phyloP scores from a whole-genome alignment of 1,139 yeast genomes.

The Taphrina wiesneri region DNA sequence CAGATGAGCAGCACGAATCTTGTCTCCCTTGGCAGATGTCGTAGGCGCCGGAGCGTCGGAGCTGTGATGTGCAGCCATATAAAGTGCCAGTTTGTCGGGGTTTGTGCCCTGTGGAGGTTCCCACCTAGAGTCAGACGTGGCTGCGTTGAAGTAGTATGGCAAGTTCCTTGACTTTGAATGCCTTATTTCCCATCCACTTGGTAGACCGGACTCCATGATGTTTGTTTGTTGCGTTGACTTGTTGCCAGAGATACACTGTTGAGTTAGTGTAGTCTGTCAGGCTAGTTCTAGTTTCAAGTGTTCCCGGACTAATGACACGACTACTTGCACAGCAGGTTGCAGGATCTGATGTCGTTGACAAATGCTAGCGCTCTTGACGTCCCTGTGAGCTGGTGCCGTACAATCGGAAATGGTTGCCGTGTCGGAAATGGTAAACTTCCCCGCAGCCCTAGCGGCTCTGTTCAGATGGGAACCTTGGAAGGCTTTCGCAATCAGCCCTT shows the following conservation, averaged over 20 bases:
- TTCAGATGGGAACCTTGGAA: not conserved
- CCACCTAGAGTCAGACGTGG: slow-evolving; percentile 68
- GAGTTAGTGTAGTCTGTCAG: no score
- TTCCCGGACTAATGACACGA: not conserved
- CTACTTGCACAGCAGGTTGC: no score
- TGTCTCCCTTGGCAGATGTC: slow-evolving; percentile 44
- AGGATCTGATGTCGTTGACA: no score
- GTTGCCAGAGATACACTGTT: not conserved
- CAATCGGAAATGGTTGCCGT: not conserved
- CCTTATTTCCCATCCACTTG: slow-evolving; percentile 79
- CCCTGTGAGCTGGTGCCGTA: no score
- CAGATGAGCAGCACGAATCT: slow-evolving; percentile 72
- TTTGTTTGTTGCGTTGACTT: not conserved
- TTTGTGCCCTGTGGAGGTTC: slow-evolving; percentile 88
- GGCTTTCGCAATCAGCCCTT: not conserved
- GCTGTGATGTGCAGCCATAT: slow-evolving; percentile 50
- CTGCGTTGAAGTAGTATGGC: slow-evolving; percentile 60
- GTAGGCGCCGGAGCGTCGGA: slow-evolving; percentile 38
- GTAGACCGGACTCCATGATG: slow-evolving; percentile 63
- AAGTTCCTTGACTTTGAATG: slow-evolving; percentile 78
- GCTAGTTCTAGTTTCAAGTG: not conserved
- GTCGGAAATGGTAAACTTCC: not conserved
- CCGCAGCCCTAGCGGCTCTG: not conserved
- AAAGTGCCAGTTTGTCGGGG: slow-evolving; percentile 57
- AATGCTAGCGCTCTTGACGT: no score